phyloP scores from a whole-genome alignment of 306 rosid species.

The Ceratonia siliqua region DNA sequence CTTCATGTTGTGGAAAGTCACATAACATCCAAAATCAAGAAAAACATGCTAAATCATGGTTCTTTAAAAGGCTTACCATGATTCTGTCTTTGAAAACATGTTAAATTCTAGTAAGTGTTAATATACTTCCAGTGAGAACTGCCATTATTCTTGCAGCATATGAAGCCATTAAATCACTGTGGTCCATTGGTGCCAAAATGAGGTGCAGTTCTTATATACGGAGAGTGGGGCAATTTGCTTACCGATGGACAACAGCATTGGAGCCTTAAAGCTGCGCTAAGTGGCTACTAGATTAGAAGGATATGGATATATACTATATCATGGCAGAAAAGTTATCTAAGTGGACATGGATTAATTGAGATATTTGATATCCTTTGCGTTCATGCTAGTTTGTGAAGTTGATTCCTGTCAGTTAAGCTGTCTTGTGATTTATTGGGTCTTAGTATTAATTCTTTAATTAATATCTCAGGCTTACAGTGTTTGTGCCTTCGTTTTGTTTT shows the following conservation, averaged over 20 bases:
- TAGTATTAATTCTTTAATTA: neutral
- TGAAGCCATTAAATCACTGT: neutral
- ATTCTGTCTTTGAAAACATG: neutral
- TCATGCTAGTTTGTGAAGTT: constrained; percentile 17
- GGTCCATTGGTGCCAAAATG: neutral
- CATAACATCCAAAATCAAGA: neutral
- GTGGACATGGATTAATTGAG: neutral
- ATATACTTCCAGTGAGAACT: neutral
- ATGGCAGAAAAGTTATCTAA: neutral
- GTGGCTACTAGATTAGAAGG: neutral
- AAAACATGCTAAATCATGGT: neutral
- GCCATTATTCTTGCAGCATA: neutral
- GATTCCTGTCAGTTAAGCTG: constrained; percentile 3
- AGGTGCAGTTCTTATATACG: neutral
- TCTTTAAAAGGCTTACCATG: neutral
- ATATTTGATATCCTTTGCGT: constrained; percentile 1
- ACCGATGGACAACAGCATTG: neutral
- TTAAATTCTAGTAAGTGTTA: neutral
- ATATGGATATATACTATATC: neutral
- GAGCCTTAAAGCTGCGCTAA: neutral
- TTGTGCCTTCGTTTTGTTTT: constrained; percentile 22
- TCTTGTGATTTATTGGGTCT: neutral
- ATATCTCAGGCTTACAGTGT: neutral
- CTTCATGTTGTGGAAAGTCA: neutral
- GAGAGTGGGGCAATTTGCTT: neutral